phyloP scores from a whole-genome alignment of 805 yeast species.

The Candida chauliodis region DNA sequence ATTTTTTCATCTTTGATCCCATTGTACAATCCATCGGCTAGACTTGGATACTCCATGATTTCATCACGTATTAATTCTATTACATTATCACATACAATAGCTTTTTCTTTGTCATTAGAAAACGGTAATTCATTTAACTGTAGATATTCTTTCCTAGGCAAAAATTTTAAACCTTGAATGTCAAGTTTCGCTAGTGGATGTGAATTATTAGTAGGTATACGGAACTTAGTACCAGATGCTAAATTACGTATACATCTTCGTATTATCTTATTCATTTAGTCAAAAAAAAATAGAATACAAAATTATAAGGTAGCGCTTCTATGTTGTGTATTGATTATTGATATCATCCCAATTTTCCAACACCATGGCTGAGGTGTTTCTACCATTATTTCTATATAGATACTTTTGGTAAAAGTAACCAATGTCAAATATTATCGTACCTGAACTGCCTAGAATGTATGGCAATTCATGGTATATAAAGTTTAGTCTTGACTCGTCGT shows the following conservation, averaged over 20 bases:
- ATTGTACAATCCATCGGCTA: slow-evolving; percentile 18
- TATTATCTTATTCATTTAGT: too few species aligned
- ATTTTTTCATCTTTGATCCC: slow-evolving; percentile 19
- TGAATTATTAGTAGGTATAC: slow-evolving; percentile 15
- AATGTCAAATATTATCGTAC: slow-evolving; percentile 77
- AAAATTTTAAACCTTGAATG: slow-evolving; percentile 21
- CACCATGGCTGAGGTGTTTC: slow-evolving; percentile 17
- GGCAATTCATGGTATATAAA: slow-evolving; percentile 74
- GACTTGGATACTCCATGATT: slow-evolving; percentile 23
- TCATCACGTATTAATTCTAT: slow-evolving; percentile 27
- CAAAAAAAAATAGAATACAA: too few species aligned
- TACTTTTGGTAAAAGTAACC: slow-evolving; percentile 62
- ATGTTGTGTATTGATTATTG: slow-evolving; percentile 1
- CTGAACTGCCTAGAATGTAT: slow-evolving; percentile 78
- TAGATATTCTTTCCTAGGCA: slow-evolving; percentile 19
- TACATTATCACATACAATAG: slow-evolving; percentile 25
- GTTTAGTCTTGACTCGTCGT: slow-evolving; percentile 22
- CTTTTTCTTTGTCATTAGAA: slow-evolving; percentile 20
- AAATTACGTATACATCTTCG: neutral
- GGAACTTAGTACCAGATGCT: slow-evolving; percentile 1
- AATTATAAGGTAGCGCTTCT: neutral
- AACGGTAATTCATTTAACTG: slow-evolving; percentile 27
- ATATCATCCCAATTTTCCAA: slow-evolving; percentile 18
- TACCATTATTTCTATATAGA: slow-evolving; percentile 24
- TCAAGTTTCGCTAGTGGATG: slow-evolving; percentile 33